Percentiles rank a stretch among this genome's conserved stretches.
Evolutionary conservation across 768 basidiomycete species (phyloP).

Genomic region (Hysterangium stoloniferum): DNA sequence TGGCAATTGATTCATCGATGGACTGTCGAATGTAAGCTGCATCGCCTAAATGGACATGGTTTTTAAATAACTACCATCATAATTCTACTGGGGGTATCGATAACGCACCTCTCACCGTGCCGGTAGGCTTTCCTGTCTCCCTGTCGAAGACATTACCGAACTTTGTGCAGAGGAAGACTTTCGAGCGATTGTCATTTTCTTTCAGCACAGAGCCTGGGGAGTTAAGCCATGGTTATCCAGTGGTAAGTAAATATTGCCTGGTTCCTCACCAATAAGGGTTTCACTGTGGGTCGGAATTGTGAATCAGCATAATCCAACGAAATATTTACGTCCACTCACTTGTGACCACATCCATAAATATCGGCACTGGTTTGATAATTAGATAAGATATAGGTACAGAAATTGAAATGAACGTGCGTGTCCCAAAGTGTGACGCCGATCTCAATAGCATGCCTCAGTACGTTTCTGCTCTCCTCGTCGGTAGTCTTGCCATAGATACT

Average conservation of each 20-base stretch:
- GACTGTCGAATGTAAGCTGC: slow-evolving; percentile 6
- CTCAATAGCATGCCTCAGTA: slow-evolving; percentile 12
- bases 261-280: slow-evolving; percentile 6
- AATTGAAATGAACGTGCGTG: neutral
- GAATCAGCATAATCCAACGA: neutral
- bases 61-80: too few relatives aligned
- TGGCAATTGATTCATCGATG: slow-evolving; percentile 10
- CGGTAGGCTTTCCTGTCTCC: neutral
- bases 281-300: neutral
- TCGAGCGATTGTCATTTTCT: slow-evolving; percentile 9
- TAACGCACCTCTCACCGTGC: slow-evolving; percentile 4
- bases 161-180: slow-evolving; percentile 12
- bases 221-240: neutral
- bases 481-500: slow-evolving; percentile 8
- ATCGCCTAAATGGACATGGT: slow-evolving; percentile 8
- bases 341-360: slow-evolving; percentile 10
- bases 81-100: neutral
- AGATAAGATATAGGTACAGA: neutral
- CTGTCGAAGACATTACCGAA: slow-evolving; percentile 9
- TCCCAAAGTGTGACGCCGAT: slow-evolving; percentile 10
- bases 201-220: slow-evolving; percentile 6
- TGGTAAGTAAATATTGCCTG: neutral
- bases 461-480: slow-evolving; percentile 10
- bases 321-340: neutral
- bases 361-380: slow-evolving; percentile 2